Evolutionary conservation across 2,329 filamentous ascomycete genomes (phyloP).

Genomic region (Capronia epimyces): DNA sequence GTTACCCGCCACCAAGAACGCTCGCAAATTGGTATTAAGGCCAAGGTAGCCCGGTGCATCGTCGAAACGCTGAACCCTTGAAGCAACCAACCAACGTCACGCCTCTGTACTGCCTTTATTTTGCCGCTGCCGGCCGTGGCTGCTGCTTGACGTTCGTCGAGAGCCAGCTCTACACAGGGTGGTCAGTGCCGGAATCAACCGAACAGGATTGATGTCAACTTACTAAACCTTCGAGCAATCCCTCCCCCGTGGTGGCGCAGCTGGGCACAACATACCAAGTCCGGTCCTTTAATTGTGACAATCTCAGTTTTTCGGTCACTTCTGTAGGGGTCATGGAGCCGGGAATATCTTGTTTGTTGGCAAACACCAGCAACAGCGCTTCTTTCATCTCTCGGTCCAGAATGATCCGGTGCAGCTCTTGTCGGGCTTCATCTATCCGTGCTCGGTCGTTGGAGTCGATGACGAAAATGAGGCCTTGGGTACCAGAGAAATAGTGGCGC

Average conservation of each 20-base stretch:
- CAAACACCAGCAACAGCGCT: constrained; percentile 87
- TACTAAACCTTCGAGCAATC: constrained; percentile 72
- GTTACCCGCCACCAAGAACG: constrained; percentile 9
- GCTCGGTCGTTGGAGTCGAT: constrained; percentile 90
- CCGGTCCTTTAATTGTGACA: constrained; percentile 73
- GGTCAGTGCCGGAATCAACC: constrained; percentile 21
- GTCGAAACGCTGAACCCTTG: neutral
- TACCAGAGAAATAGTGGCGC: constrained; percentile 95
- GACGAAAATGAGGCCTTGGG: constrained; percentile 97
- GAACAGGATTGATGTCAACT: constrained; percentile 27
- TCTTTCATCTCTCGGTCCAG: constrained; percentile 98
- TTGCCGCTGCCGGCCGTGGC: constrained; percentile 29
- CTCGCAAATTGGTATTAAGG: constrained; percentile 18
- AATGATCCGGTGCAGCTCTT: constrained; percentile 94
- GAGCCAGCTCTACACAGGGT: constrained; percentile 57
- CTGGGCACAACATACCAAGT: constrained; percentile 81
- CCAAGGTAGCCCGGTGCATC: constrained; percentile 5
- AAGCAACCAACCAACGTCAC: neutral
- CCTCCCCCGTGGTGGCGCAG: constrained; percentile 75
- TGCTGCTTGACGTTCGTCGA: constrained; percentile 72
- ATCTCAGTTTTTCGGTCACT: constrained; percentile 70
- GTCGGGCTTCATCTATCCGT: constrained; percentile 86
- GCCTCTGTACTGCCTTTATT: constrained; percentile 1
- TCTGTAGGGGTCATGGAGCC: constrained; percentile 76
- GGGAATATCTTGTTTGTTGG: constrained; percentile 95